Base-by-base conservation (phyloP, 2,329 filamentous ascomycete genomes). In the Aspergillus piperis region DNA sequence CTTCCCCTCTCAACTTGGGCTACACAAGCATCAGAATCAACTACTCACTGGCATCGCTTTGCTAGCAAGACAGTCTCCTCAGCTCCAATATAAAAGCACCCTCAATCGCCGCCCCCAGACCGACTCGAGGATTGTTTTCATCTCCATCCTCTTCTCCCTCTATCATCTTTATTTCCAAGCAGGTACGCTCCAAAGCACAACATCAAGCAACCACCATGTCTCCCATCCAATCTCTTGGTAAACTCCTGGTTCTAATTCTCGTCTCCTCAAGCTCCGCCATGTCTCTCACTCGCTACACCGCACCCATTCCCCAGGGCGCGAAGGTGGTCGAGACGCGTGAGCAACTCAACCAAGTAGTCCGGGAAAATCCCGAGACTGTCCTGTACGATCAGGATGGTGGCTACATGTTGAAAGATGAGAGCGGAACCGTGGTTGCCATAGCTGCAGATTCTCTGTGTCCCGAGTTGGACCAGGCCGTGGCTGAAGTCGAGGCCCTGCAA, bases 251-350 rank as follows among this genome's bases (percentile, higher is more conserved):
- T 30, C 47, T 50, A n/a, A 50, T 50, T 17, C 47, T 50, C 27
- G 25, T 50, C 47, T 30, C 47, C 11, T 11, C 47, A n/a, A 50
- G 47, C 47, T 50, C 47, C n/a, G 49, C 38, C 15, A 44, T 50
- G 17, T 55, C 51, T 21, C 54, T 59, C 27, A 42, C 19, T 38
- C 38, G 42, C 17, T 75, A 75, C 68, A 59, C 51, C 17, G 50
- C 62, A 36, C 58, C 60, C 17, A 17, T 63, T 5, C 53, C 57
- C 8, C 39, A 48, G 13, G 59, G 57, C n/a, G 27, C 44, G n/a
- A 21, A 47, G 19, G 52, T 59, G 27, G 38, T 44, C 23, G 52
- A 59, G 21, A 59, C 57, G 15, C 32, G 44, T 13, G 57, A 59
- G 25, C 42, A 55, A 41, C 25, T 59, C 41, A 48, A 41, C 42